Evolutionary conservation across 2,329 filamentous ascomycete species (phyloP), one percentile per base, ranked within the genome.

Genomic region (Neurospora sp.): DNA sequence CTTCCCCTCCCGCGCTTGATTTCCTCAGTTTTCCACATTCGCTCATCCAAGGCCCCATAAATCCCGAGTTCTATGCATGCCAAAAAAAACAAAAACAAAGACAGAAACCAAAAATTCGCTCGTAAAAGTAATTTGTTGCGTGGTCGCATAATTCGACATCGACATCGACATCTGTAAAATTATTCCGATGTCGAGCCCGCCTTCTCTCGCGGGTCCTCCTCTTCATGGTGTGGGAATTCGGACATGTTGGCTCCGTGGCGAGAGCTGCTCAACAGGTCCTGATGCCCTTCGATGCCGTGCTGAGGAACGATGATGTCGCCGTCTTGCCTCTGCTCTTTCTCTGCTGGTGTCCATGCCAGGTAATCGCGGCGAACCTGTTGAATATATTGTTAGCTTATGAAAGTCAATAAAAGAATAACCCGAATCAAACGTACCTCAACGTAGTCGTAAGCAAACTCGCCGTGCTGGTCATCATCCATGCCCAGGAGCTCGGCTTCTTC

Each of bases 391-490:
- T 71, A 74, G 72, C 11, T 52, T 39, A 17, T 8, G 6, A 36
- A 11, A 19, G 11, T 38, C 7, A 19, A 13, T 38, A 23, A 43
- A 39, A 42, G 19, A 33, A 38, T 17, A 8, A 38, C 13, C 68
- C 15, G 46, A 15, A 52, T 17, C 4, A 62, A 36, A 72, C 74
- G 67, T 75, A 77, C 91, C 85, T 96, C 92, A 74, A 96, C 92
- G 79, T 95, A 96, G 80, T 96, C 92, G 84, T 95, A 95, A 13
- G 92, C 92, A 78, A 95, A 96, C 81, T 96, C 92, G 80, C 92
- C 92, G 75, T 95, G 91, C 82, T 96, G 92, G 81, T 95, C 92
- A 78, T 95, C 92, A 77, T 96, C 92, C 91, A 95, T 94, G 75
- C 92, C 92, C 70, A 95, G 87, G 13, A 95, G 87, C 81, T 96